phyloP scores from a whole-genome alignment of 2,329 filamentous ascomycete species.

The Cadophora luteo-olivacea region DNA sequence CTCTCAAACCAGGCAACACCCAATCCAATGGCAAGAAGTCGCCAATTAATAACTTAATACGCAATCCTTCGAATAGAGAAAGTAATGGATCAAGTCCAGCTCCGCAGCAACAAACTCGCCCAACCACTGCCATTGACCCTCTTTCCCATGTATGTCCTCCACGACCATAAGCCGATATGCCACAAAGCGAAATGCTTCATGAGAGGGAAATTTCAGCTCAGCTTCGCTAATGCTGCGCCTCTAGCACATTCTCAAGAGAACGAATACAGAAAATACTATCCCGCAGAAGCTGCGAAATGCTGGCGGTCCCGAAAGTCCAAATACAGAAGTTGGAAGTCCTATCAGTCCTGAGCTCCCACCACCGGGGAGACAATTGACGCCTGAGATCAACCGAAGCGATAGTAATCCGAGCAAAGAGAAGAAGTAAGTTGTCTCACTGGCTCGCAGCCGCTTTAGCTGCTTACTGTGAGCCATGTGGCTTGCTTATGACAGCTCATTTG shows the following conservation, averaged over 20 bases:
- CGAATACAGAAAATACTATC: conserved; percentile 66
- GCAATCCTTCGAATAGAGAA: conserved; percentile 40
- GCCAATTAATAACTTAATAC: conserved; percentile 36
- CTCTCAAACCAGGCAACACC: conserved; percentile 35
- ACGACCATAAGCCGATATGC: conserved; percentile 13
- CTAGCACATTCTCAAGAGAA: conserved; percentile 68
- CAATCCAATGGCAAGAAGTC: conserved; percentile 39
- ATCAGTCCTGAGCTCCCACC: conserved; percentile 37
- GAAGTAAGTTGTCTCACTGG: conserved; percentile 58
- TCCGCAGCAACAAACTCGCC: conserved; percentile 23
- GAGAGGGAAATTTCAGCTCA: background rate
- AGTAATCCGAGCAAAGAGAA: conserved; percentile 60
- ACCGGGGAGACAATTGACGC: conserved; percentile 47
- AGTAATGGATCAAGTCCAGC: conserved; percentile 33
- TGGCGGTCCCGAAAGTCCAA: conserved; percentile 58
- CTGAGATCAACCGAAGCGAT: conserved; percentile 41
- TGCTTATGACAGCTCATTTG: conserved; percentile 28
- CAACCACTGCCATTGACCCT: conserved; percentile 63
- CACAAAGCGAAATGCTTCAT: conserved; percentile 5
- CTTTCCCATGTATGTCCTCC: conserved; percentile 65
- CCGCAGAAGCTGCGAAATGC: conserved; percentile 56
- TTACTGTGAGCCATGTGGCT: conserved; percentile 33
- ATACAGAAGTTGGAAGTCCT: conserved; percentile 34
- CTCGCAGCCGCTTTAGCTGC: conserved; percentile 23
- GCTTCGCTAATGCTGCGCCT: conserved; percentile 33